These are phyloP conservation scores for Nitzschia palea DNA, from an alignment of 108 stramenopile species.

Conservation along the genomic window DNA sequence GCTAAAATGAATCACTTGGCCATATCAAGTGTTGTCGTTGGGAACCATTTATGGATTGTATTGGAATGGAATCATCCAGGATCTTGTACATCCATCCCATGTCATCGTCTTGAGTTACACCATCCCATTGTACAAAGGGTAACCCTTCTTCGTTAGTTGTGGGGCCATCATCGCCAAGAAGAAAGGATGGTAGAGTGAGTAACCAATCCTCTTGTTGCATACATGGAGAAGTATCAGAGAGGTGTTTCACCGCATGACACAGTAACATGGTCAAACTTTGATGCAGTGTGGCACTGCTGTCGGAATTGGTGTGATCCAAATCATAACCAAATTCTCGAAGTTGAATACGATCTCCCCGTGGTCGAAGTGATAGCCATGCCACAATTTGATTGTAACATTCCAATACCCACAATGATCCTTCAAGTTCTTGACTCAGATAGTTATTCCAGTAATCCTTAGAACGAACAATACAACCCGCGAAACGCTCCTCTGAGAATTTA, in stretches of 20 bases:
- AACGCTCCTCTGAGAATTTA: slow-evolving; percentile 59
- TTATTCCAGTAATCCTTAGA: slow-evolving; percentile 64
- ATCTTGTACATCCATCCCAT: slow-evolving; percentile 68
- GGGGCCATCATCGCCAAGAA: slow-evolving; percentile 26
- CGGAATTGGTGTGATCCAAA: not conserved
- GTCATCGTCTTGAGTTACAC: slow-evolving; percentile 40
- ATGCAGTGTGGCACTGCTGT: not conserved
- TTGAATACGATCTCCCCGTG: slow-evolving; percentile 52
- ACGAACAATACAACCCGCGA: slow-evolving; percentile 60
- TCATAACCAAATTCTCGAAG: slow-evolving; percentile 72
- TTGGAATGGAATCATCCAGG: slow-evolving; percentile 22
- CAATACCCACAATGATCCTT: slow-evolving; percentile 50
- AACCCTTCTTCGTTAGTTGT: slow-evolving; percentile 3
- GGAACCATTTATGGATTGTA: slow-evolving; percentile 11
- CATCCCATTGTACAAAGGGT: not conserved
- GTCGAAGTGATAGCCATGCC: slow-evolving; percentile 62
- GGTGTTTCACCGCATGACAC: slow-evolving; percentile 18
- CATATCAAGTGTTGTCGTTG: slow-evolving; percentile 56
- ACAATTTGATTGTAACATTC: slow-evolving; percentile 27
- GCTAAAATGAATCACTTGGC: slow-evolving; percentile 73
- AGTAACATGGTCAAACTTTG: not conserved
- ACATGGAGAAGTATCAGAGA: not conserved
- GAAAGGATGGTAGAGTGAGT: slow-evolving; percentile 39
- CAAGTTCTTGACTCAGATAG: slow-evolving; percentile 62
- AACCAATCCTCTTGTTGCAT: slow-evolving; percentile 13